A percentile compares a stretch with the other conserved stretches of the same genome.
phyloP scores from a whole-genome alignment of 2,329 filamentous ascomycete species.

The Fusarium lyarnte region DNA sequence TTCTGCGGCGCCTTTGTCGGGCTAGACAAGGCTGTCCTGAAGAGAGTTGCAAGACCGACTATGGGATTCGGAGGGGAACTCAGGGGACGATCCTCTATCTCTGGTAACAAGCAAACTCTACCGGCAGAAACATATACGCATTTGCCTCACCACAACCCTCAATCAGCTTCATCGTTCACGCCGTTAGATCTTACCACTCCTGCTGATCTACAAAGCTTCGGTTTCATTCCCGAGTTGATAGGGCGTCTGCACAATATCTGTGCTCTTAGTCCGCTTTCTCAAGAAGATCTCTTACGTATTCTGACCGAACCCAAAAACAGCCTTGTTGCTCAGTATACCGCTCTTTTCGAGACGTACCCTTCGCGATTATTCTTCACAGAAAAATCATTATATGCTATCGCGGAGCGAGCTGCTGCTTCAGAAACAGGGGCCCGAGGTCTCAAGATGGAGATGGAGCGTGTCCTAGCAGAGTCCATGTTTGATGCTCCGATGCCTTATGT shows the following conservation, averaged over 20 bases:
- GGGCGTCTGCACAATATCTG: slow-evolving; percentile 94
- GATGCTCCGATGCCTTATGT: slow-evolving; percentile 81
- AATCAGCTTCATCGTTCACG: slow-evolving; percentile 56
- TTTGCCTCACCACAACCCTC: slow-evolving; percentile 62
- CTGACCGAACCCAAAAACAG: slow-evolving; percentile 92
- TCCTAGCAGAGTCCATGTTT: slow-evolving; percentile 83
- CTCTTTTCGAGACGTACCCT: slow-evolving; percentile 83
- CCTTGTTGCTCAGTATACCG: slow-evolving; percentile 86
- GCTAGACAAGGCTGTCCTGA: slow-evolving; percentile 85
- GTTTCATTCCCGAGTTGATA: slow-evolving; percentile 94
- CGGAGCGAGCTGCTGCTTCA: slow-evolving; percentile 68
- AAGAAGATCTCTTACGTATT: slow-evolving; percentile 79
- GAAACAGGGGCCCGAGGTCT: slow-evolving; percentile 82
- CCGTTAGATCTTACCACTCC: slow-evolving; percentile 78
- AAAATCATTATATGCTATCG: slow-evolving; percentile 82
- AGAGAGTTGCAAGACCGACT: slow-evolving; percentile 83
- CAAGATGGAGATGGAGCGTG: slow-evolving; percentile 82
- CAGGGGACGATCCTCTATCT: slow-evolving; percentile 63
- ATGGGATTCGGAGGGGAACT: slow-evolving; percentile 93
- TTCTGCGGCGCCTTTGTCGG: slow-evolving; percentile 96
- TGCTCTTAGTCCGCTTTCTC: slow-evolving; percentile 79
- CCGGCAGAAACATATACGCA: slow-evolving; percentile 69
- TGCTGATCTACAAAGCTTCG: slow-evolving; percentile 81
- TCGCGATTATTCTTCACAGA: slow-evolving; percentile 86
- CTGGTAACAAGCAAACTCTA: slow-evolving; percentile 65